A percentile compares a stretch with the other conserved stretches of the same genome.
Conservation (phyloP, 208 protist genomes). For the Angomonas deanei region DNA sequence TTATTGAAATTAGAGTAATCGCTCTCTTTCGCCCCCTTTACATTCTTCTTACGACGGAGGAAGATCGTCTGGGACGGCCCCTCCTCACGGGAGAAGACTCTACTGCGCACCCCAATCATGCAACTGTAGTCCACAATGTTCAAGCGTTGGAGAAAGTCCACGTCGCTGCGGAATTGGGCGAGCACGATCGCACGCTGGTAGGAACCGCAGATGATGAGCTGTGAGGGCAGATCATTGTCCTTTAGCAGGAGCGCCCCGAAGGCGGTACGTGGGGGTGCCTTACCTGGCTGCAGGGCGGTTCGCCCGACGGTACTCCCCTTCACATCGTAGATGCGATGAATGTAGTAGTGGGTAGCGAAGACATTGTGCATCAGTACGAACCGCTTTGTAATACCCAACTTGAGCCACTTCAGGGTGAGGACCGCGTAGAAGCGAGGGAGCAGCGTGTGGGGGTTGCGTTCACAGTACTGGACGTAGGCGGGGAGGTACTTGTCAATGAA, state of each 20-base stretch:
- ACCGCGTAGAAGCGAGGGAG: slow-evolving; percentile 83
- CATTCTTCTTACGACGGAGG: not conserved
- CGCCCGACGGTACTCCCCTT: slow-evolving; percentile 88
- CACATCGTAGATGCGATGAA: slow-evolving; percentile 88
- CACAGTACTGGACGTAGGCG: slow-evolving; percentile 70
- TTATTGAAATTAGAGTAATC: not conserved
- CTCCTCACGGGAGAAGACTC: slow-evolving; percentile 58
- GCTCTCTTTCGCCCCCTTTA: not conserved
- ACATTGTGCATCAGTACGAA: slow-evolving; percentile 94
- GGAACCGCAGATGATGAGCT: slow-evolving; percentile 77
- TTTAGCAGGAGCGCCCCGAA: slow-evolving; percentile 82
- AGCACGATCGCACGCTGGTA: slow-evolving; percentile 75
- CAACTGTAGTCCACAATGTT: slow-evolving; percentile 92
- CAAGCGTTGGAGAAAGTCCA: slow-evolving; percentile 62
- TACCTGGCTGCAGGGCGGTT: slow-evolving; percentile 39
- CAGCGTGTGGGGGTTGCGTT: slow-evolving; percentile 80
- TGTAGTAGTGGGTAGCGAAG: slow-evolving; percentile 82
- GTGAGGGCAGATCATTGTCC: slow-evolving; percentile 82
- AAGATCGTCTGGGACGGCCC: slow-evolving; percentile 59
- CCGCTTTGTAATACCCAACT: slow-evolving; percentile 32
- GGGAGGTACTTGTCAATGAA: slow-evolving; percentile 60
- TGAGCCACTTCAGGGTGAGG: slow-evolving; percentile 61
- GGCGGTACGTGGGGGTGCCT: slow-evolving; percentile 54
- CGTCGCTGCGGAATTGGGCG: slow-evolving; percentile 81
- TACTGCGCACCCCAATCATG: slow-evolving; percentile 87